phyloP scores from a whole-genome alignment of 78 protist genomes.

The Bodo saltans region DNA sequence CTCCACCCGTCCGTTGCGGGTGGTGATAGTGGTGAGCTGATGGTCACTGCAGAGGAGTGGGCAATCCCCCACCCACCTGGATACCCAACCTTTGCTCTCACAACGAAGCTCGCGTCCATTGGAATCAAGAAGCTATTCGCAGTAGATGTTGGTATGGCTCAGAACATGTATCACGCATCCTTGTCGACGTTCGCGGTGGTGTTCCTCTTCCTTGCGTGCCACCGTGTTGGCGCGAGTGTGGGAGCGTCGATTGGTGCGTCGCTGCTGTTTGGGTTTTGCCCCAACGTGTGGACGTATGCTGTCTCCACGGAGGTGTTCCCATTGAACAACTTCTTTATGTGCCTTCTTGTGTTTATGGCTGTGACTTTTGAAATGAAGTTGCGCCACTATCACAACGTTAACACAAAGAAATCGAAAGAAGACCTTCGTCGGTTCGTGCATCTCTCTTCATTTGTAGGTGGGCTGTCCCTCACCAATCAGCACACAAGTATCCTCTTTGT shows the following conservation, averaged over 20 bases:
- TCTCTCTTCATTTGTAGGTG: conserved; percentile 52
- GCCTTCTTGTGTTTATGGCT: conserved; percentile 27
- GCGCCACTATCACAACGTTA: background rate
- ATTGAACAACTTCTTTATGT: conserved; percentile 55
- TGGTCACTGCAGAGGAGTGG: conserved; percentile 38
- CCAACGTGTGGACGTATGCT: conserved; percentile 66
- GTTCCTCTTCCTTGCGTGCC: background rate
- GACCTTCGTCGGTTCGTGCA: conserved; percentile 34
- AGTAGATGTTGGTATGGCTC: background rate
- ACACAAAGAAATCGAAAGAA: too few relatives aligned
- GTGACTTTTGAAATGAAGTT: conserved; percentile 39
- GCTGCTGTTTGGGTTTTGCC: conserved; percentile 50
- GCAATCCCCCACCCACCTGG: conserved; percentile 80
- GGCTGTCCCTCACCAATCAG: conserved; percentile 64
- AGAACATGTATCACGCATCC: background rate
- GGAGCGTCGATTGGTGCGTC: conserved; percentile 42
- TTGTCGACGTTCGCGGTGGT: background rate
- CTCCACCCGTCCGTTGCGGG: conserved; percentile 63
- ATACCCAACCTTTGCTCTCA: conserved; percentile 58
- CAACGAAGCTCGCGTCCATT: conserved; percentile 10
- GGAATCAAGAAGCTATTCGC: background rate
- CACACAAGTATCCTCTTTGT: conserved; percentile 61
- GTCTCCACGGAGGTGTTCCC: conserved; percentile 70
- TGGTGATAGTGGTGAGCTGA: conserved; percentile 74
- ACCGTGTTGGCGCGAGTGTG: background rate